Conservation (phyloP, 2,329 filamentous ascomycete species). For the Sporothrix luriei region DNA sequence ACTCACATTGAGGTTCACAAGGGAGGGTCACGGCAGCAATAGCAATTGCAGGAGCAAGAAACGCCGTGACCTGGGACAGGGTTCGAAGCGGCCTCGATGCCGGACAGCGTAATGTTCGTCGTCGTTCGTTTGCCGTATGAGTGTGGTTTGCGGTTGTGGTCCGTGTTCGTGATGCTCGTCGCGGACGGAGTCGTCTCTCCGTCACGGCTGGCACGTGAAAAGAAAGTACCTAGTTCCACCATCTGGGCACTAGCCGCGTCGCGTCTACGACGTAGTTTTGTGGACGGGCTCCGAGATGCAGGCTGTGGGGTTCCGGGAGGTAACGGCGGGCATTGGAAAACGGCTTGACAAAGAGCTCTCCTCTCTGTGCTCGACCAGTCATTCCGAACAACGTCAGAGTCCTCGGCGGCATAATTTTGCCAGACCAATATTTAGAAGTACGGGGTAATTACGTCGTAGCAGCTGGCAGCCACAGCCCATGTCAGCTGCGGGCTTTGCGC, state of each 20-base stretch:
- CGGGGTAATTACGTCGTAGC: neutral
- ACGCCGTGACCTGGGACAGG: neutral
- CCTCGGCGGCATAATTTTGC: neutral
- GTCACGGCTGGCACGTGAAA: conserved; percentile 23
- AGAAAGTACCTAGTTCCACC: neutral
- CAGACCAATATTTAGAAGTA: neutral
- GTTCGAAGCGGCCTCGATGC: neutral
- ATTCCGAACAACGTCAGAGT: too few relatives aligned
- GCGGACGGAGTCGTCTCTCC: neutral
- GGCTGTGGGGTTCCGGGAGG: neutral
- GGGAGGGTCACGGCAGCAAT: neutral
- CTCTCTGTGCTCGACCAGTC: too few relatives aligned
- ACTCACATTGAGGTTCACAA: neutral
- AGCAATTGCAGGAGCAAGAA: neutral
- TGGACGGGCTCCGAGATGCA: neutral
- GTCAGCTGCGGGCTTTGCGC: neutral
- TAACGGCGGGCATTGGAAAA: conserved; percentile 7
- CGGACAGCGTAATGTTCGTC: neutral
- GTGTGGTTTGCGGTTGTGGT: conserved; percentile 1
- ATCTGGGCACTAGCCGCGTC: neutral
- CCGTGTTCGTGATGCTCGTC: neutral
- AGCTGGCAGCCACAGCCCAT: neutral
- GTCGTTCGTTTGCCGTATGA: neutral
- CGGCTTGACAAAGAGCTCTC: neutral
- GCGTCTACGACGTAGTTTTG: neutral